Evolutionary conservation across 129 eudicot species (phyloP), one percentile per base, ranked within the genome.

Genomic region (Glebionis coronaria): DNA sequence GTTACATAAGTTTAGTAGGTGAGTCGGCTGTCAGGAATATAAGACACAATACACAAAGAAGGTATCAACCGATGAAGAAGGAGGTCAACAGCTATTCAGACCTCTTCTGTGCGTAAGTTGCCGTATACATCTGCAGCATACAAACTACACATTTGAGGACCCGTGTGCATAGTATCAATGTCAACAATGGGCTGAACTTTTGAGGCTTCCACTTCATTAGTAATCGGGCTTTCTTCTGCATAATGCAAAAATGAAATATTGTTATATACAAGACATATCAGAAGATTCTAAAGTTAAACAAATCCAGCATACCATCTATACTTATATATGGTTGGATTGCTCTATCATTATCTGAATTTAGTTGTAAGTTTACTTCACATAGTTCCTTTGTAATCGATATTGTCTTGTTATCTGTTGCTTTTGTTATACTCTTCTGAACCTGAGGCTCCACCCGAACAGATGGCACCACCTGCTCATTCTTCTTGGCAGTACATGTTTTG

Each of bases 61-160:
- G 72, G 77, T 50, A 72, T 72, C 47, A 71, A 76, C 76, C 60
- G 19, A 56, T 67, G 57, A 38, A 57, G 55, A 49, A 57, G 55
- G 56, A 68, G 44, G 64, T 44, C 64, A 67, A 59, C 63, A 87
- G 76, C 74, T 63, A 77, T 27, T 80, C 88, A 25, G 61, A 93
- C 99, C 99, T 93, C 97, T 65, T 68, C 61, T 23, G 77, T 79
- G 72, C 80, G 77, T 72, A 80, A 79, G 69, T 70, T 67, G 53
- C 40, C 60, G 58, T 86, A 79, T 65, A 93, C 77, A 71, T 87
- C 87, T 52, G 85, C 80, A 55, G 85, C 99, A 73, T 93, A 93
- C 9, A 80, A 59, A 80, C 87, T 78, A 70, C 99, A 93, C 97
- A 89, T 86, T 69, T 59, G 86, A 46, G 93, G 92, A 82, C 81